These are phyloP conservation scores for Boletus speciosus DNA, from an alignment of 768 basidiomycete species.

Conservation along the genomic window DNA sequence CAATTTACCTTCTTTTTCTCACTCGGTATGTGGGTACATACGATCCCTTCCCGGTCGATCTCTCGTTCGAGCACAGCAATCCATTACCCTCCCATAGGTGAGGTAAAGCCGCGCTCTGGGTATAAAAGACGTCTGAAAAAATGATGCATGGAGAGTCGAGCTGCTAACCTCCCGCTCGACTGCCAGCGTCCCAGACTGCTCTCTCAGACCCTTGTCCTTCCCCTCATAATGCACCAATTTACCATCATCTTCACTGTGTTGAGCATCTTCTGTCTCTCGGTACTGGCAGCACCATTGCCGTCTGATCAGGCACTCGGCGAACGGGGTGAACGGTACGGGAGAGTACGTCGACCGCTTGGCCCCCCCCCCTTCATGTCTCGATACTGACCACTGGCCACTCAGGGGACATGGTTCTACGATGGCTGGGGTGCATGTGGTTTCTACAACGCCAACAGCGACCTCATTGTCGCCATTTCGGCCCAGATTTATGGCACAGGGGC, in stretches of 20 bases:
- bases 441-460: slow-evolving; percentile 43
- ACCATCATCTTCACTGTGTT: slow-evolving; percentile 35
- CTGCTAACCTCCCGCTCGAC: slow-evolving; percentile 3
- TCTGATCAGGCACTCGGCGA: slow-evolving; percentile 40
- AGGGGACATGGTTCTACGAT: slow-evolving; percentile 70
- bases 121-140: slow-evolving; percentile 25
- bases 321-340: slow-evolving; percentile 45
- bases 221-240: slow-evolving; percentile 18
- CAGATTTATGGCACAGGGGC: slow-evolving; percentile 49
- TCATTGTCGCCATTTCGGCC: slow-evolving; percentile 61
- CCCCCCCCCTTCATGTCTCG: too few relatives aligned
- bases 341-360: slow-evolving; percentile 38
- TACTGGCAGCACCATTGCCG: slow-evolving; percentile 38
- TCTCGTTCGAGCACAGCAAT: slow-evolving; percentile 21
- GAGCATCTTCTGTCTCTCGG: slow-evolving; percentile 40
- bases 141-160: not conserved
- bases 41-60: slow-evolving; percentile 32
- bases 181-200: not conserved
- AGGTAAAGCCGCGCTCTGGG: slow-evolving; percentile 25
- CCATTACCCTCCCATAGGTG: slow-evolving; percentile 22
- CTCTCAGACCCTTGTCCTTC: not conserved
- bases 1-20: slow-evolving; percentile 24
- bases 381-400: slow-evolving; percentile 8
- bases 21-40: slow-evolving; percentile 16
- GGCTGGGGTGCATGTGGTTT: slow-evolving; percentile 64